Percentiles rank a stretch among this genome's conserved stretches.
Conservation (phyloP, 108 stramenopile genomes). For the Nannochloropsis oceanica region DNA sequence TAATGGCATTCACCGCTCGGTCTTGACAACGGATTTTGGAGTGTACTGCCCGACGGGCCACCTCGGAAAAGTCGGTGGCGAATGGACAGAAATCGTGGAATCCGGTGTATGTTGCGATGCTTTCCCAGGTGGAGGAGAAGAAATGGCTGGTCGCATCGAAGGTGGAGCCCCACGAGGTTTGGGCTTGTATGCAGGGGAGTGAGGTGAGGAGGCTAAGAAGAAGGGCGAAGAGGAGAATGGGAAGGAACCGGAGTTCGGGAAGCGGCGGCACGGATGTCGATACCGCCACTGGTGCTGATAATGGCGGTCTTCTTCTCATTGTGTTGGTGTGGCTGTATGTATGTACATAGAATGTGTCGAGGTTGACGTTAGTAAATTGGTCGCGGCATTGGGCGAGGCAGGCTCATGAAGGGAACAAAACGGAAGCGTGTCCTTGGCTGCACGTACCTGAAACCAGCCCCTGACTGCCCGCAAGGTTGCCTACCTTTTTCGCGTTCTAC, state of each 20-base stretch:
- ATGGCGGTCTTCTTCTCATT: too few relatives aligned
- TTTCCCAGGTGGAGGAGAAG: neutral
- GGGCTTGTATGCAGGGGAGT: neutral
- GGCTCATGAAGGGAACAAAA: too few relatives aligned
- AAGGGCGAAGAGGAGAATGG: neutral
- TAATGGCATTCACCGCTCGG: neutral
- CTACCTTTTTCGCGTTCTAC: too few relatives aligned
- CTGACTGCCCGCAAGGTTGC: too few relatives aligned
- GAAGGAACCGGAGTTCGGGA: neutral
- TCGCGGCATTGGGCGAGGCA: too few relatives aligned
- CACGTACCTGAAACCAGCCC: too few relatives aligned
- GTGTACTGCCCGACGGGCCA: neutral
- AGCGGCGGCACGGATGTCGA: too few relatives aligned
- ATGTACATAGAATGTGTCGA: too few relatives aligned
- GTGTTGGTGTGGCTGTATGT: too few relatives aligned
- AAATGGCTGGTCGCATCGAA: neutral
- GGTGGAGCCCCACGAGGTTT: neutral
- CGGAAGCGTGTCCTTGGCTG: too few relatives aligned
- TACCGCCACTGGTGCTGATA: too few relatives aligned
- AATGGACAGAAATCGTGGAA: neutral
- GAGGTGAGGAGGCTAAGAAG: neutral
- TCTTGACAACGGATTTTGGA: neutral
- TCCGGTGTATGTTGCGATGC: neutral
- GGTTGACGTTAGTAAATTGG: too few relatives aligned
- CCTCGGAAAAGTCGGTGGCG: neutral